Evolutionary conservation across 2,329 filamentous ascomycete genomes (phyloP).

Genomic region (Colletotrichum truncatum): DNA sequence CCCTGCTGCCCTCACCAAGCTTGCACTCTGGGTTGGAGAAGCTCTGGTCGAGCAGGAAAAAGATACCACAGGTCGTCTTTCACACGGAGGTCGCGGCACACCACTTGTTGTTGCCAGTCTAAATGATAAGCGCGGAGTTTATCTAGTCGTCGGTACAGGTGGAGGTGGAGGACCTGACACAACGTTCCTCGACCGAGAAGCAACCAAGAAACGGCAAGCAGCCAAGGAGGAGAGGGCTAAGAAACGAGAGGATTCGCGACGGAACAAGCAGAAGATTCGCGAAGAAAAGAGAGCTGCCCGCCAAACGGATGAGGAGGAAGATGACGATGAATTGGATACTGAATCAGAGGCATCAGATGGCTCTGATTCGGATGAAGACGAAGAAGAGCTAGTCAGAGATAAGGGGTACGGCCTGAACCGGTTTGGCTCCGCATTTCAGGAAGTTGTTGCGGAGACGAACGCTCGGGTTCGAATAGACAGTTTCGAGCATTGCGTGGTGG

Average conservation of each 20-base stretch:
- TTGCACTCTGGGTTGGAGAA: constrained; percentile 94
- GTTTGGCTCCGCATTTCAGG: constrained; percentile 95
- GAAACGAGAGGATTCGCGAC: constrained; percentile 66
- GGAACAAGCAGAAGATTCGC: constrained; percentile 65
- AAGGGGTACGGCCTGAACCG: constrained; percentile 83
- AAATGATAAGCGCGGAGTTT: constrained; percentile 87
- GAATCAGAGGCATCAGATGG: constrained; percentile 48
- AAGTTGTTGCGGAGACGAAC: constrained; percentile 91
- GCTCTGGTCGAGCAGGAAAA: constrained; percentile 90
- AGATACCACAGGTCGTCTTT: constrained; percentile 74
- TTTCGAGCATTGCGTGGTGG: constrained; percentile 97
- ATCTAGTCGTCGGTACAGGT: constrained; percentile 92
- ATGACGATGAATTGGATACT: constrained; percentile 58
- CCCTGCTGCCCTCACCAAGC: constrained; percentile 89
- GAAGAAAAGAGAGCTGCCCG: constrained; percentile 70
- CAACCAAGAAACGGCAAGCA: constrained; percentile 68
- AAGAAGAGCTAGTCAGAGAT: constrained; percentile 63
- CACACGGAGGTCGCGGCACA: constrained; percentile 76
- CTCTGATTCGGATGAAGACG: constrained; percentile 59
- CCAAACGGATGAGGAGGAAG: constrained; percentile 55
- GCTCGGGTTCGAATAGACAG: constrained; percentile 92
- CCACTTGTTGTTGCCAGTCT: constrained; percentile 91
- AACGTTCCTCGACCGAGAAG: constrained; percentile 73
- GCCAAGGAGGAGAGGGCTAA: constrained; percentile 72
- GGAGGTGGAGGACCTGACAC: constrained; percentile 82